Evolutionary conservation across 257 asterid species (phyloP), one percentile per base, ranked within the genome.

Genomic region (Ligustrum vulgare): DNA sequence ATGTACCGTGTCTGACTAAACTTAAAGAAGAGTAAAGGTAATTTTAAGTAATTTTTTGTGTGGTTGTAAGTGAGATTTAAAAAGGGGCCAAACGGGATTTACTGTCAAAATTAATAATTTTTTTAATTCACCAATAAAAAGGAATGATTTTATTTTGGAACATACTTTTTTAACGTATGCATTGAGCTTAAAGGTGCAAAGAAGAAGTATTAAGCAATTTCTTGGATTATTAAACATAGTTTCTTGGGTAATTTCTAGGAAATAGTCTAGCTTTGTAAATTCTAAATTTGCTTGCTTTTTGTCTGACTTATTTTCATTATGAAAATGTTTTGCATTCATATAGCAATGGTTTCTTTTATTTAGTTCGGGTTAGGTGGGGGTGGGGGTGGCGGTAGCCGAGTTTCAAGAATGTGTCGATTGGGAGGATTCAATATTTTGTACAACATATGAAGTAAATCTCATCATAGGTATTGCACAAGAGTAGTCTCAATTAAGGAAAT

Each of bases 121-220:
- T 43, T 11, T 3, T 11, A 41, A 41, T 41, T 11, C 2, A 8
- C 43, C 12, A 8, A 2, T 8, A 37, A 2, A 37, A 7, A 2
- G 3, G 3, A 37, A 2, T 36, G 43, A 9, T 8, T 37, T 37
- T 8, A 8, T 37, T 2, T 37, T 8, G 9, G 0, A 37, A 11
- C 15, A 10, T 41, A 41, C 11, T 11, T 11, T 41, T 41, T 41
- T 3, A 41, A 41, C 11, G 2, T 15, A 41, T 41, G 16, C 5
- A 10, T 41, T 41, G 11, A 41, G 49, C 49, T 10, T 10, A 41
- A 41, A 41, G 45, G 49, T 41, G 25, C 33, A 69, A 18, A 69
- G 72, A 9, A 11, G 54, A 69, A 36, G 72, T 37, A 37, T 51
- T 37, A 20, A 69, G 72, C 72, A 37, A 69, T 34, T 69, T 69